A percentile compares a stretch with the other conserved stretches of the same genome.
Evolutionary conservation across 129 eudicot species (phyloP).

Genomic region (Chrysanthemum seticuspe): DNA sequence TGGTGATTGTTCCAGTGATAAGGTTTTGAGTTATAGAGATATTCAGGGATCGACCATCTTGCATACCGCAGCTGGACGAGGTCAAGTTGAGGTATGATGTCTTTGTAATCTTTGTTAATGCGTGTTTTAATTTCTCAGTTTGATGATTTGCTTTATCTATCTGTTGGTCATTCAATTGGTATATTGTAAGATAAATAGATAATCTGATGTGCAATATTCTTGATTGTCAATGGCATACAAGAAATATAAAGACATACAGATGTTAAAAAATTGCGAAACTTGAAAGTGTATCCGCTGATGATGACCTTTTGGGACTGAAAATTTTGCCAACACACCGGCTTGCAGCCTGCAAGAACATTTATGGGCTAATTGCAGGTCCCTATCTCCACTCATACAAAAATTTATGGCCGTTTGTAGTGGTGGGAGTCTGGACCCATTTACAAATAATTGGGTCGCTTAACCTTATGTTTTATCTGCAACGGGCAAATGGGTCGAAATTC

Average conservation of each 20-base stretch:
- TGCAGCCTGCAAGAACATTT: neutral
- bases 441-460: neutral
- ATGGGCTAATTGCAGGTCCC: neutral
- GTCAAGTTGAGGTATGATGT: conserved; percentile 71
- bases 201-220: neutral
- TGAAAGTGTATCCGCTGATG: neutral
- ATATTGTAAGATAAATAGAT: neutral
- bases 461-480: neutral
- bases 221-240: neutral
- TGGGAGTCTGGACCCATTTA: neutral
- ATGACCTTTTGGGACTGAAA: neutral
- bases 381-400: neutral
- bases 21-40: too few species aligned
- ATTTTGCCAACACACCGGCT: neutral
- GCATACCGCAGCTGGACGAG: conserved; percentile 91
- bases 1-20: too few species aligned
- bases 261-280: neutral
- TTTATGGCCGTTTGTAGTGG: neutral
- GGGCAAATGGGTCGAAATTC: neutral
- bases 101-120: neutral
- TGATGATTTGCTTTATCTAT: neutral
- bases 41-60: conserved; percentile 58
- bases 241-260: too few species aligned
- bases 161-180: neutral
- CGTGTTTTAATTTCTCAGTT: neutral